phyloP scores from a whole-genome alignment of 331 rosid species.

The Quercus tomentella region DNA sequence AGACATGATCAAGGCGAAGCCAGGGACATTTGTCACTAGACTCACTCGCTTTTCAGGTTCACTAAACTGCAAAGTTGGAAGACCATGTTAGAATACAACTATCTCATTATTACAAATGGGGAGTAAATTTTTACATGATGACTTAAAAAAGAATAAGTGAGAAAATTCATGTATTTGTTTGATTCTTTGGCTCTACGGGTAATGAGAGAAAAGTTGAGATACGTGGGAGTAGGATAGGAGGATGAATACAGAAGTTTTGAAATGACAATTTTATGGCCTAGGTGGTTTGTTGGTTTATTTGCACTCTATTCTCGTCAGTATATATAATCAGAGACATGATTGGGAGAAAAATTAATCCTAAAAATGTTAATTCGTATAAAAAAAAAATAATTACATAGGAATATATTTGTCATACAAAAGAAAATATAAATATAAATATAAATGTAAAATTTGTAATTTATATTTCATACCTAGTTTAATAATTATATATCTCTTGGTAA shows the following conservation, averaged over 20 bases:
- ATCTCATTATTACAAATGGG: not conserved
- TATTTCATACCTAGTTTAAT: too few relatives aligned
- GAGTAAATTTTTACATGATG: not conserved
- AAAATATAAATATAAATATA: too few relatives aligned
- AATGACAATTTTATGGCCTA: not conserved
- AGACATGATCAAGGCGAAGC: constrained; percentile 48
- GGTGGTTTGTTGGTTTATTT: not conserved
- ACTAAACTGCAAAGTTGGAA: constrained; percentile 39
- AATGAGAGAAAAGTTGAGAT: not conserved
- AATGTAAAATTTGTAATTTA: too few relatives aligned
- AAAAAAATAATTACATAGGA: too few relatives aligned
- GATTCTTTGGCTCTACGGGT: not conserved
- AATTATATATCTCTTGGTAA: too few relatives aligned
- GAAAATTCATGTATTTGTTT: not conserved
- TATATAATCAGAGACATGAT: too few relatives aligned
- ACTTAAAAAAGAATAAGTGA: not conserved
- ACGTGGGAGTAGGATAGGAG: too few relatives aligned
- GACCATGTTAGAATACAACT: constrained; percentile 33
- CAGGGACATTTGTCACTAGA: constrained; percentile 48
- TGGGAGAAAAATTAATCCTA: too few relatives aligned
- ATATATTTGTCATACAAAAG: too few relatives aligned
- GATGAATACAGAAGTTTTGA: not conserved
- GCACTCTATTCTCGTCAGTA: too few relatives aligned
- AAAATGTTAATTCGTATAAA: too few relatives aligned
- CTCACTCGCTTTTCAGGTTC: constrained; percentile 61